A percentile compares a stretch with the other conserved stretches of the same genome.
These are phyloP conservation scores for Cryphonectria parasitica DNA, from an alignment of 2,329 filamentous ascomycete genomes.

Conservation along the genomic window DNA sequence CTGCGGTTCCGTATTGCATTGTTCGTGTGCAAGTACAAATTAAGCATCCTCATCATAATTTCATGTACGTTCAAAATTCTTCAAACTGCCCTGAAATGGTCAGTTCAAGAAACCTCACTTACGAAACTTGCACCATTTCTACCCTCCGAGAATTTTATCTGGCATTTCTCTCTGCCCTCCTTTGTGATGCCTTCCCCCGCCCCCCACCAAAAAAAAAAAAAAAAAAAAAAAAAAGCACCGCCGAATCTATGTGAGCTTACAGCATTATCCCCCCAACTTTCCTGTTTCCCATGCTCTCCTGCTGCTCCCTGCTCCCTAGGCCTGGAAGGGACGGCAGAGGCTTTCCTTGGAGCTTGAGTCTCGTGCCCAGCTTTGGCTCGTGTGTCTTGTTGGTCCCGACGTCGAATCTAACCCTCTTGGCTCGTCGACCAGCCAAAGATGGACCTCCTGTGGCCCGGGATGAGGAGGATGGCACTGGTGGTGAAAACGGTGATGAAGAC, in stretches of 20 bases:
- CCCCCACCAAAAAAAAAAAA: no score
- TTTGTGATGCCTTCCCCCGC: background rate
- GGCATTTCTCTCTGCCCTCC: background rate
- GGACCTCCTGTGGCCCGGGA: background rate
- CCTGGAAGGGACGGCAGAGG: conserved; percentile 26
- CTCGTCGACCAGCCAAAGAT: background rate
- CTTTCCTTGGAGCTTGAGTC: conserved; percentile 18
- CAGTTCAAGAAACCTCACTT: conserved; percentile 13
- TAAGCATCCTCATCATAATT: background rate
- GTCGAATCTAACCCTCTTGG: background rate
- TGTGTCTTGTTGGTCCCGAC: background rate
- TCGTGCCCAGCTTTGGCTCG: conserved; percentile 3
- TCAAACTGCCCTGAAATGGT: conserved; percentile 1
- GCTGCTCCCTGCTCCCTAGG: conserved; percentile 19
- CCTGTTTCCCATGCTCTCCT: conserved; percentile 10
- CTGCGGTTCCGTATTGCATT: background rate
- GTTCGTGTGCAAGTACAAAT: background rate
- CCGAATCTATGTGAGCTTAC: conserved; percentile 16
- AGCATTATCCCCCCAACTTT: conserved; percentile 28
- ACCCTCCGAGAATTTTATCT: background rate
- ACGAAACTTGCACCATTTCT: background rate
- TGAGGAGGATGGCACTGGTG: background rate
- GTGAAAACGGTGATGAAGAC: background rate
- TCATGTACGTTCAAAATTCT: background rate
- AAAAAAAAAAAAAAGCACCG: no score